Evolutionary conservation across 306 rosid genomes (phyloP).

Genomic region (Delonix regia): DNA sequence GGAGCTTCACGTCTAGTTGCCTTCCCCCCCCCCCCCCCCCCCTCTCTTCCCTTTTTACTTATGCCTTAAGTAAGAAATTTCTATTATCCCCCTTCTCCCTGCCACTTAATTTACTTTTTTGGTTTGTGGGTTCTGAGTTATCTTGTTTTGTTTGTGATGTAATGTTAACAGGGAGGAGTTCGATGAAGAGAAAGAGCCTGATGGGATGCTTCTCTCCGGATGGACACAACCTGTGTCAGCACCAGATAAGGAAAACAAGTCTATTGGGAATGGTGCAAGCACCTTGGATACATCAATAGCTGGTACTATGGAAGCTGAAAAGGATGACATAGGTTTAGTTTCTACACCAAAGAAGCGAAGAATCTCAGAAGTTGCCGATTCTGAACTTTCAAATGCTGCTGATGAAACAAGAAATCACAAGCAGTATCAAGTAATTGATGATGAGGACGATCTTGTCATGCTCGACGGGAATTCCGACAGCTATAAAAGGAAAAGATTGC

Average conservation of each 20-base stretch:
- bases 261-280: slow-evolving; percentile 64
- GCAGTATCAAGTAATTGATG: slow-evolving; percentile 67
- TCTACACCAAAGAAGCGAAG: slow-evolving; percentile 63
- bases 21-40: no score
- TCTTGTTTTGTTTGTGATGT: slow-evolving; percentile 19
- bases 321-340: slow-evolving; percentile 43
- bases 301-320: slow-evolving; percentile 44
- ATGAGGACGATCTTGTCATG: slow-evolving; percentile 69
- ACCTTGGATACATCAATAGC: slow-evolving; percentile 42
- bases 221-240: slow-evolving; percentile 70
- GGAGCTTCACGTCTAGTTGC: neutral
- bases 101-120: neutral
- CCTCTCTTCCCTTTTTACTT: no score
- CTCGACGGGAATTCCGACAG: slow-evolving; percentile 57
- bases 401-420: slow-evolving; percentile 45
- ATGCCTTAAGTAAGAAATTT: neutral
- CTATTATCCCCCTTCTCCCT: neutral
- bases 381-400: slow-evolving; percentile 31
- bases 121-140: neutral
- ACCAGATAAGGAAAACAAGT: slow-evolving; percentile 54
- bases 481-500: slow-evolving; percentile 70
- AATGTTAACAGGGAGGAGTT: slow-evolving; percentile 73
- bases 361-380: neutral
- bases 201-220: slow-evolving; percentile 90
- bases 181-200: slow-evolving; percentile 98